Conservation (phyloP, 2,329 filamentous ascomycete genomes). For the Monilinia aucupariae region DNA sequence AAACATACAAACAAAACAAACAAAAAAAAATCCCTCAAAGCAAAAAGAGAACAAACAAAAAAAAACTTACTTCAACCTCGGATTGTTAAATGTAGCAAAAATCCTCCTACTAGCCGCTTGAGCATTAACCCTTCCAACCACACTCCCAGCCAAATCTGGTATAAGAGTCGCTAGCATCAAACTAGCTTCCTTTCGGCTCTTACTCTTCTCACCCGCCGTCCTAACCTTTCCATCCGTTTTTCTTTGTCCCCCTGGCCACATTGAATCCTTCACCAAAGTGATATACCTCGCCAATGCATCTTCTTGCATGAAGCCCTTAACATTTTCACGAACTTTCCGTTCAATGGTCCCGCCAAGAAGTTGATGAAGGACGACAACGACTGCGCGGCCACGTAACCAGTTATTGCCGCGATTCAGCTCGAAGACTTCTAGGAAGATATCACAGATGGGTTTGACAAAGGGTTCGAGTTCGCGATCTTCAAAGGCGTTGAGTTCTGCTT, state of each 20-base stretch:
- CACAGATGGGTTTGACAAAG: slow-evolving; percentile 97
- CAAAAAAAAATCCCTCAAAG: slow-evolving; percentile 28
- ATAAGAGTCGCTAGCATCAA: slow-evolving; percentile 84
- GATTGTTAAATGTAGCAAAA: slow-evolving; percentile 88
- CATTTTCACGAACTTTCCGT: slow-evolving; percentile 83
- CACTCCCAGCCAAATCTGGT: slow-evolving; percentile 85
- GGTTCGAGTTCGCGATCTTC: slow-evolving; percentile 85
- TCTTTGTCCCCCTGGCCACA: slow-evolving; percentile 73
- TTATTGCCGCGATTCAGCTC: slow-evolving; percentile 93
- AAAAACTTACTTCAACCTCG: slow-evolving; percentile 71
- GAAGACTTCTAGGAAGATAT: slow-evolving; percentile 93
- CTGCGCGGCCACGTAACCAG: slow-evolving; percentile 91
- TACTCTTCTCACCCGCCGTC: slow-evolving; percentile 66
- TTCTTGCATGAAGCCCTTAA: slow-evolving; percentile 68
- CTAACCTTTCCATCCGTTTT: slow-evolving; percentile 49
- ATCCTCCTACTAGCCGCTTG: slow-evolving; percentile 83
- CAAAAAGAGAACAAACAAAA: not conserved
- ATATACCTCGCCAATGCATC: slow-evolving; percentile 75
- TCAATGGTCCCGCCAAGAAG: slow-evolving; percentile 94
- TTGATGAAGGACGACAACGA: slow-evolving; percentile 94
- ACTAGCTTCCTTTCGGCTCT: slow-evolving; percentile 79
- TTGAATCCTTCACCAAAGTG: slow-evolving; percentile 61
- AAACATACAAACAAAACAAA: not conserved
- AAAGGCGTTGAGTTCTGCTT: slow-evolving; percentile 89
- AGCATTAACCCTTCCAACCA: slow-evolving; percentile 88